Base-by-base conservation (phyloP, 2,329 filamentous ascomycete species). In the Alternaria infectoria region DNA sequence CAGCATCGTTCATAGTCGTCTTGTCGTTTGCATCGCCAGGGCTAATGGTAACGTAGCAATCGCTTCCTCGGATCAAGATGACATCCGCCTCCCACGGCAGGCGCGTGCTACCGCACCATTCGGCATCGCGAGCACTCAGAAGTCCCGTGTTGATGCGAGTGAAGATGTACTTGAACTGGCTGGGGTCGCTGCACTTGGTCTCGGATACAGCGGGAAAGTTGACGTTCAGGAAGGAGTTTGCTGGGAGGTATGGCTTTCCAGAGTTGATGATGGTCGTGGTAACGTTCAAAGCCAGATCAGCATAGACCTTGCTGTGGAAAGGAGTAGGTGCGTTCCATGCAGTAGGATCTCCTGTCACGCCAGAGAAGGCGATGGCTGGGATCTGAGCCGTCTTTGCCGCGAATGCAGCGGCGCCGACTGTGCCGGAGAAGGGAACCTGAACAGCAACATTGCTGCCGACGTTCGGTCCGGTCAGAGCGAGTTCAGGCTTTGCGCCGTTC, bases 331-430 rank as follows among this genome's bases (percentile, higher is more conserved):
- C 77, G 69, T 89, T 83, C 83, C 85, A 91, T 0, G 86, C 82
- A 1, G 85, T 84, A 26, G 79, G 83, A 13, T 82, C 81, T 6
- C 81, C 81, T 0, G 84, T 84, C 2, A 78, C 76, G 6, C 89
- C 90, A 0, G 86, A 89, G 79, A 92, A 92, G 15, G 89, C 90
- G 59, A 93, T 85, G n/a, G 86, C 86, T 0, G 90, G 90, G 60
- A 91, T 86, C 1, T 85, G 84, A 7, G 70, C 71, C 2, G 80
- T 81, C 19, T 85, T 80, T 5, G 83, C 86, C 0, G 90, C 89
- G 66, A 88, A 87, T 32, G 82, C 83, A 8, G 89, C 87, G 0
- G 88, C 87, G 54, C 89, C 89, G n/a, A 90, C 87, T 21, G 90
- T 92, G 6, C 90, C 90, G 2, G 89, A 91, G 75, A 90, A 84